Base-by-base conservation (phyloP, 2,329 filamentous ascomycete genomes). In the Didymella arachidicola region DNA sequence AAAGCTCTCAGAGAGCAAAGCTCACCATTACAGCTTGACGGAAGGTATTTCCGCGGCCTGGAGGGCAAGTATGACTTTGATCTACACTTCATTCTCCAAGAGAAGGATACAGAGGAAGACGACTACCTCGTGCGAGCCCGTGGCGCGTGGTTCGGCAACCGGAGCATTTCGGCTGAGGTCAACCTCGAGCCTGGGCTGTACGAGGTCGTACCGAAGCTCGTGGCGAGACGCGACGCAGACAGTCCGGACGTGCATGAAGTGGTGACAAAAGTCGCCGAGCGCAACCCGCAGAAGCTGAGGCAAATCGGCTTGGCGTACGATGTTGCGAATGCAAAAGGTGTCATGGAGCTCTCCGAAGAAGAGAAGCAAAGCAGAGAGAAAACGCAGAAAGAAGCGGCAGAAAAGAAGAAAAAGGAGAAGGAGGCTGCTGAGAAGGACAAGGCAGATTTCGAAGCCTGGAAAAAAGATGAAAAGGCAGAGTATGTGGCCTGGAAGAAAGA, bases 111-210 rank as follows among this genome's bases (percentile, higher is more conserved):
- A 3, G 42, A 47, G 19, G 79, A 84, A 34, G 79, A 82, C 5
- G 81, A 84, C 29, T 84, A 85, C 60, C 81, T 85, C 39, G 80
- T 85, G 7, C 82, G 83, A 45, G 84, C 81, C 44, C 60, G 81
- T 66, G 60, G 83, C 72, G 66, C 81, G 74, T 75, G 71, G 65
- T 80, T 80, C 71, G 90, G 91, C 81, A 86, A 82, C 14, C 87
- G 92, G 8, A 90, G 88, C 5, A 87, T 93, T 49, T 92, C 89
- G 47, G 87, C 91, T 2, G 91, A 95, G 72, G 82, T 94, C 18
- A 82, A 88, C 27, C 84, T 95, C 41, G 85, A 90, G 22, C 84
- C 88, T 0, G 92, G 92, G 7, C 85, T 83, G 34, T 95, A 95
- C 75, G 86, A 86, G 26, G 85, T 96, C 5, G 80, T 91, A 18